Evolutionary conservation across 768 basidiomycete genomes (phyloP).

Genomic region (Boletus pseudo-olivaceus): DNA sequence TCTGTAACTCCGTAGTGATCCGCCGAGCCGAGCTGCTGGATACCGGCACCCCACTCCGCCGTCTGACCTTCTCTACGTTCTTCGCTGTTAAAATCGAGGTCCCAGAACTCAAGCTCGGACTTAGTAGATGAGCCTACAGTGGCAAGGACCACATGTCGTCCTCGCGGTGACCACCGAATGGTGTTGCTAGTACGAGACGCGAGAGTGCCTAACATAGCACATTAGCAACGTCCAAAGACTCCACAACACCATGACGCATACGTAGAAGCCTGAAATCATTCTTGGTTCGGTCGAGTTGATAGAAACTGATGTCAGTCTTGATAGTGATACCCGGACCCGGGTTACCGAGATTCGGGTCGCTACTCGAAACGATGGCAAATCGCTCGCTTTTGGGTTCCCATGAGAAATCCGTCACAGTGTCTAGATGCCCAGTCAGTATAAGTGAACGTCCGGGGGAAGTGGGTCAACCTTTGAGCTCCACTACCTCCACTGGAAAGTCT

Average conservation of each 20-base stretch:
- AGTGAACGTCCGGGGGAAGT: not conserved
- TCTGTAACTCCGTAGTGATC: conserved; percentile 99
- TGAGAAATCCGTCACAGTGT: conserved; percentile 92
- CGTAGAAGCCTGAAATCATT: conserved; percentile 92
- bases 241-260: conserved; percentile 35
- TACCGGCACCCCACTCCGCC: conserved; percentile 79
- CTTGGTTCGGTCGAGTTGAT: conserved; percentile 87
- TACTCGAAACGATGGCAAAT: conserved; percentile 92
- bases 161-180: conserved; percentile 94
- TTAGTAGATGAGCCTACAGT: conserved; percentile 94
- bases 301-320: conserved; percentile 96
- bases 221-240: conserved; percentile 1
- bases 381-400: conserved; percentile 99
- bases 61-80: conserved; percentile 44
- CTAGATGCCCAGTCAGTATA: conserved; percentile 38
- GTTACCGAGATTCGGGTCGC: conserved; percentile 89
- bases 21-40: conserved; percentile 78
- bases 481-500: conserved; percentile 94
- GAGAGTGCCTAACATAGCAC: conserved; percentile 56
- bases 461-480: conserved; percentile 85
- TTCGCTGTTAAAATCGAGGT: conserved; percentile 84
- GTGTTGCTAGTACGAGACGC: conserved; percentile 86
- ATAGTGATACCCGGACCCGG: conserved; percentile 88
- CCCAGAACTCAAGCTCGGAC: conserved; percentile 99
- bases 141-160: conserved; percentile 92